Percentiles rank a stretch among this genome's conserved stretches.
Evolutionary conservation across 2,329 filamentous ascomycete species (phyloP).

Genomic region (Colletotrichum tabaci): DNA sequence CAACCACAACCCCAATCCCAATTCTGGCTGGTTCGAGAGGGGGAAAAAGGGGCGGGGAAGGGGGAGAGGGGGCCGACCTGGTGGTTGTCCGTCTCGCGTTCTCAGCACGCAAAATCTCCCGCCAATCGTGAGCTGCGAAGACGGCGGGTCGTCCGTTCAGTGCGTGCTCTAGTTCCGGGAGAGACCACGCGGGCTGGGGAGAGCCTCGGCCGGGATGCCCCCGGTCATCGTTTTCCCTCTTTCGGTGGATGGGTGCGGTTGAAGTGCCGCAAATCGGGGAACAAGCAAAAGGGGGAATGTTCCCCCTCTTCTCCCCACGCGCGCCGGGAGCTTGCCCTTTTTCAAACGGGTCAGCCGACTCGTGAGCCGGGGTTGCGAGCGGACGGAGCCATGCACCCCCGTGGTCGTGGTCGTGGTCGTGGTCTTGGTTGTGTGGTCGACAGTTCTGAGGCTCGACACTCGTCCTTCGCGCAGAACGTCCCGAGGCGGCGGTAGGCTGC

Average conservation of each 20-base stretch:
- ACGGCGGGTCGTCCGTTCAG: not conserved
- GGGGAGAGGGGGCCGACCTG: too few species aligned
- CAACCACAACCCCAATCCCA: conserved; percentile 3
- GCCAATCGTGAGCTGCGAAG: conserved; percentile 20
- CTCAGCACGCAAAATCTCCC: conserved; percentile 29
- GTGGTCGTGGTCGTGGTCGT: not conserved
- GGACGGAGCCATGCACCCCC: conserved; percentile 4
- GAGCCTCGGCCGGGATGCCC: conserved; percentile 19
- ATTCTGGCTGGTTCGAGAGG: not conserved
- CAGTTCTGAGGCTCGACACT: too few species aligned
- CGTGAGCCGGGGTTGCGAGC: not conserved
- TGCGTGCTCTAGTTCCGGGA: not conserved
- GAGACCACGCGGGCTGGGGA: not conserved
- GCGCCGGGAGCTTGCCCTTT: not conserved
- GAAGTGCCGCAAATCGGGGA: conserved; percentile 17
- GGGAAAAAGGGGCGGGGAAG: not conserved
- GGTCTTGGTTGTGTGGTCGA: too few species aligned
- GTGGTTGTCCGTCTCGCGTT: not conserved
- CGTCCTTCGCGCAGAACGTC: not conserved
- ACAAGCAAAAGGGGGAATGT: not conserved
- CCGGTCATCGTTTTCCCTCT: conserved; percentile 6
- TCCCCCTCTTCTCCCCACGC: not conserved
- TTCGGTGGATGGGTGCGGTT: conserved; percentile 8
- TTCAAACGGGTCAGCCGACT: not conserved
- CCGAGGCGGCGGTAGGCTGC: not conserved